phyloP scores from a whole-genome alignment of 2,329 filamentous ascomycete genomes.

The Neoascochyta sp. region DNA sequence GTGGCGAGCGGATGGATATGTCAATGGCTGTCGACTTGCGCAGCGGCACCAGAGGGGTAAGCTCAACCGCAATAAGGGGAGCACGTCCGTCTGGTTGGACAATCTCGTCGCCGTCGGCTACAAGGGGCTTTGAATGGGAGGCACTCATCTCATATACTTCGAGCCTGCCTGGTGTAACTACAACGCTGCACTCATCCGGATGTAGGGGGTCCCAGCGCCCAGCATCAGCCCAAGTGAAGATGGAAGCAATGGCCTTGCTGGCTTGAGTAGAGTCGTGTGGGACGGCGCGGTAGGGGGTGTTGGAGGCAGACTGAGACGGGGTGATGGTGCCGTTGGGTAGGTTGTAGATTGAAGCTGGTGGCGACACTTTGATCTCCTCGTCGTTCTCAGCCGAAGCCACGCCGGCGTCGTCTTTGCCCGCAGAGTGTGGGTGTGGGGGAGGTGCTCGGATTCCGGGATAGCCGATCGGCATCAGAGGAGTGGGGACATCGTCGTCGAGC shows the following conservation, averaged over 20 bases:
- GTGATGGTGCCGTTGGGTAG: constrained; percentile 56
- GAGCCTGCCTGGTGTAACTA: constrained; percentile 62
- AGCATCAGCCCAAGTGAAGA: constrained; percentile 60
- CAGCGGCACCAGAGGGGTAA: constrained; percentile 87
- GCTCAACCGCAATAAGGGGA: constrained; percentile 68
- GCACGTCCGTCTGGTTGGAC: constrained; percentile 37
- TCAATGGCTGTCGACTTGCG: constrained; percentile 89
- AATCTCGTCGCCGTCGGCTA: constrained; percentile 41
- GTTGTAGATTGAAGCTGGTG: constrained; percentile 39
- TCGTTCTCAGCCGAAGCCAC: constrained; percentile 19
- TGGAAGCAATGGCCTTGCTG: constrained; percentile 55
- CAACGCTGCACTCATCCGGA: constrained; percentile 60
- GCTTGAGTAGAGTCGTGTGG: constrained; percentile 49
- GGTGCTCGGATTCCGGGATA: constrained; percentile 18
- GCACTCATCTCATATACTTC: constrained; percentile 58
- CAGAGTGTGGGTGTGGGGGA: constrained; percentile 9
- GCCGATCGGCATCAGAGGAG: constrained; percentile 35
- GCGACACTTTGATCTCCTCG: constrained; percentile 44
- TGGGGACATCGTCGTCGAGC: constrained; percentile 47
- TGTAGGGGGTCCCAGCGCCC: constrained; percentile 60
- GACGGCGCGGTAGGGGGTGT: constrained; percentile 61
- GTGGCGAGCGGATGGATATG: constrained; percentile 86
- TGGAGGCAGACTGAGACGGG: constrained; percentile 79
- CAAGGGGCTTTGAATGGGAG: constrained; percentile 43
- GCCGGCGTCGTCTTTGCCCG: constrained; percentile 10